Percentiles rank a stretch among this genome's conserved stretches.
These are phyloP conservation scores for Plasmodium cynomolgi DNA, from an alignment of 169 alveolate species.

Conservation along the genomic window DNA sequence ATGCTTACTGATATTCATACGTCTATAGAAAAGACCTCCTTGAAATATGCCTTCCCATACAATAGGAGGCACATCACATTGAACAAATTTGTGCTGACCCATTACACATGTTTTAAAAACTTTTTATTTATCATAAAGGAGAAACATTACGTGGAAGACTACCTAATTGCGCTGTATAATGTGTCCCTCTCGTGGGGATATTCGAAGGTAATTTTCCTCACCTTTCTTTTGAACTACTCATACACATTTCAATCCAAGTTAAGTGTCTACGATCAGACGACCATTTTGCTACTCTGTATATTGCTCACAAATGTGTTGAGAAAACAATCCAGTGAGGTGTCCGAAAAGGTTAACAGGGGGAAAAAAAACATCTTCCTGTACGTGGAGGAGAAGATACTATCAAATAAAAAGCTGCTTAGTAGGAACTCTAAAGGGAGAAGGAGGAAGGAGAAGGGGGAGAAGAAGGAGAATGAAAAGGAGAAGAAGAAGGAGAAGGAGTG, in stretches of 20 bases:
- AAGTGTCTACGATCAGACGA: slow-evolving; percentile 30
- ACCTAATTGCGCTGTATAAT: slow-evolving; percentile 18
- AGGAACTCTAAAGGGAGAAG: not conserved
- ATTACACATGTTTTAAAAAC: slow-evolving; percentile 38
- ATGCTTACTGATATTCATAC: slow-evolving; percentile 15
- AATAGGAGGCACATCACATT: not conserved
- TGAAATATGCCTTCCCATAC: slow-evolving; percentile 16
- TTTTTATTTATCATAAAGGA: slow-evolving; percentile 38
- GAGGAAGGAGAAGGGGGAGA: not conserved
- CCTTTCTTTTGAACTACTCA: slow-evolving; percentile 56
- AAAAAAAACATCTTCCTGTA: slow-evolving; percentile 4
- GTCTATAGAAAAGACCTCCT: not conserved
- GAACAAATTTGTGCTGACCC: slow-evolving; percentile 17
- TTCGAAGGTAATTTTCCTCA: slow-evolving; percentile 34
- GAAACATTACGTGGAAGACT: slow-evolving; percentile 8
- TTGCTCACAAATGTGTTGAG: slow-evolving; percentile 21
- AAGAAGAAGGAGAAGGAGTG: not conserved
- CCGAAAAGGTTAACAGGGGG: not conserved
- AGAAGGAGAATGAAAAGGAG: not conserved
- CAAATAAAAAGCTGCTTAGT: not conserved
- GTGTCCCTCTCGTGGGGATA: slow-evolving; percentile 8
- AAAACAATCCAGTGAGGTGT: not conserved
- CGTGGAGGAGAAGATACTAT: slow-evolving; percentile 4
- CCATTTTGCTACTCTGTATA: slow-evolving; percentile 22
- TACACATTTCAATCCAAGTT: slow-evolving; percentile 16